Conservation (phyloP, 2,329 filamentous ascomycete genomes). For the Calonectria pteridis region DNA sequence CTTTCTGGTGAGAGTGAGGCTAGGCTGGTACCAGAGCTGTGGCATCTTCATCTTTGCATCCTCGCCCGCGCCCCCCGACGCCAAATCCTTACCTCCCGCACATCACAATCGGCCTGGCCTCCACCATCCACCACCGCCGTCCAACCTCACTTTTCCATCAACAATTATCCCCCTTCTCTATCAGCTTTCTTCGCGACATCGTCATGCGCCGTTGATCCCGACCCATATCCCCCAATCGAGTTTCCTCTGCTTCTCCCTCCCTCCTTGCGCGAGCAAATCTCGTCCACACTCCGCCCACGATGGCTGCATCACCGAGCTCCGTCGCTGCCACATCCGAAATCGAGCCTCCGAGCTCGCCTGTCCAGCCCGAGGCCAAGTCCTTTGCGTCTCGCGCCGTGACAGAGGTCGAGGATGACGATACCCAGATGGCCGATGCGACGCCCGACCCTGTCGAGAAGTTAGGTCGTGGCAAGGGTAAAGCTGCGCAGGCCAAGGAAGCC, state of each 20-base stretch:
- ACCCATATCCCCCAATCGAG: conserved; percentile 23
- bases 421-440: conserved; percentile 56
- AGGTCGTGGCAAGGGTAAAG: conserved; percentile 51
- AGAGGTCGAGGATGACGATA: conserved; percentile 64
- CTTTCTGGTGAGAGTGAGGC: conserved; percentile 25
- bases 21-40: conserved; percentile 36
- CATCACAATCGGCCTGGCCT: conserved; percentile 34
- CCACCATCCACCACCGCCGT: conserved; percentile 7
- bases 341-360: conserved; percentile 61
- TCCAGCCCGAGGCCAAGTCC: conserved; percentile 57
- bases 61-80: conserved; percentile 11
- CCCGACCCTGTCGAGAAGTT: conserved; percentile 59
- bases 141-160: conserved; percentile 25
- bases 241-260: conserved; percentile 11
- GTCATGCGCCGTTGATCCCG: conserved; percentile 40
- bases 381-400: conserved; percentile 59
- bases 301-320: conserved; percentile 58
- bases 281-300: conserved; percentile 40
- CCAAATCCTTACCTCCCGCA: conserved; percentile 21
- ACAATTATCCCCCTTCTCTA: conserved; percentile 20
- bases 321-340: conserved; percentile 58
- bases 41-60: conserved; percentile 22
- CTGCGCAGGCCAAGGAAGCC: conserved; percentile 50
- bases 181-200: conserved; percentile 21
- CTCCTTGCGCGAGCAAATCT: conserved; percentile 10